These are phyloP conservation scores for Rusavskia elegans DNA, from an alignment of 495 filamentous ascomycete genomes.

Conservation along the genomic window DNA sequence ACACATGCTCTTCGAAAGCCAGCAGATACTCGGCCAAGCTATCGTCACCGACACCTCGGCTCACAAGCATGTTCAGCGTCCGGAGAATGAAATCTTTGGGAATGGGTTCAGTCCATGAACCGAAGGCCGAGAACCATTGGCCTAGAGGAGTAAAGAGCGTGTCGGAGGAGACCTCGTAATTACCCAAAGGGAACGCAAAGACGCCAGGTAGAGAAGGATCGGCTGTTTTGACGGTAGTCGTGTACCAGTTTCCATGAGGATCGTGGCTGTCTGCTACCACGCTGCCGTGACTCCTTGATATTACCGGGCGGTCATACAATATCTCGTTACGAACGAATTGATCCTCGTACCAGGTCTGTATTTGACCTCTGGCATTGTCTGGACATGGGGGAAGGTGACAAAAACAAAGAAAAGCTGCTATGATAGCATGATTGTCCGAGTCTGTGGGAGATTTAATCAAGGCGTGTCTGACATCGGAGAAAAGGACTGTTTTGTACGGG, in stretches of 20 bases:
- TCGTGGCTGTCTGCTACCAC: background rate
- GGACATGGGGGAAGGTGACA: conserved; percentile 45
- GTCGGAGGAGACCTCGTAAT: conserved; percentile 14
- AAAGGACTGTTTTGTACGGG: conserved; percentile 61
- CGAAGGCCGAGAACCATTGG: conserved; percentile 29
- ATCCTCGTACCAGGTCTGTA: conserved; percentile 24
- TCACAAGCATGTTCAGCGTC: conserved; percentile 40
- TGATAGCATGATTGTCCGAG: conserved; percentile 22
- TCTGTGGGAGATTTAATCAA: conserved; percentile 18
- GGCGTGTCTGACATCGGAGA: conserved; percentile 53
- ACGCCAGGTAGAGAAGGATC: background rate
- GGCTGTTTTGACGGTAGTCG: background rate
- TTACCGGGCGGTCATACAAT: conserved; percentile 9
- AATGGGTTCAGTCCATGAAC: conserved; percentile 19
- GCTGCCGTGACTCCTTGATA: background rate
- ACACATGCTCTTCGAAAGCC: conserved; percentile 47
- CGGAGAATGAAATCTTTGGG: conserved; percentile 32
- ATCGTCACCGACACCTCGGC: conserved; percentile 23
- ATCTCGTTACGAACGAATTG: conserved; percentile 30
- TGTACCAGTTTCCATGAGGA: background rate
- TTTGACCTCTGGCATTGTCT: conserved; percentile 1
- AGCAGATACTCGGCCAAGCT: conserved; percentile 55
- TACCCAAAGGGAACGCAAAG: conserved; percentile 2
- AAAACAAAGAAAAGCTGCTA: conserved; percentile 57
- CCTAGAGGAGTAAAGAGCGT: conserved; percentile 23